These are phyloP conservation scores for Talaromyces wortmannii DNA, from an alignment of 495 filamentous ascomycete species.

Conservation along the genomic window DNA sequence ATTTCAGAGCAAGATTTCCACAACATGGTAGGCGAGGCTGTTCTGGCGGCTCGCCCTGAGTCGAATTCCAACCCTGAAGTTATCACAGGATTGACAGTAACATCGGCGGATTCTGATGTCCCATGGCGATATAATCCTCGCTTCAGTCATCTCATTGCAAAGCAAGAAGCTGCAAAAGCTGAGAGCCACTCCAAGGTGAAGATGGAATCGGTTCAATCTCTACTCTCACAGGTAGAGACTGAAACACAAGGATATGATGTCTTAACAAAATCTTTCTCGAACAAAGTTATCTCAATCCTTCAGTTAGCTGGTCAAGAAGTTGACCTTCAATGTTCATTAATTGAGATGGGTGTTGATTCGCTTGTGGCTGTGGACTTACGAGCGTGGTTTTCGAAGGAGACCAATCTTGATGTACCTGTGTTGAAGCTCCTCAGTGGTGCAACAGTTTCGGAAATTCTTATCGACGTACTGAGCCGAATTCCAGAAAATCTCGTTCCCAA, in stretches of 20 bases:
- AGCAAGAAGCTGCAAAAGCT: too few species aligned
- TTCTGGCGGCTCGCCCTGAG: too few species aligned
- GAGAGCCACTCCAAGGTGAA: too few species aligned
- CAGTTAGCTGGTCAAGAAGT: background rate
- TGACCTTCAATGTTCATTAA: slow-evolving; percentile 1
- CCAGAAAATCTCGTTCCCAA: background rate
- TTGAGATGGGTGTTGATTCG: slow-evolving; percentile 36
- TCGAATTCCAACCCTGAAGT: too few species aligned
- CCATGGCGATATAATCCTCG: too few species aligned
- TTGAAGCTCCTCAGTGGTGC: slow-evolving; percentile 25
- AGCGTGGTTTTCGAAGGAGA: slow-evolving; percentile 34
- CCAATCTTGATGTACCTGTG: slow-evolving; percentile 14
- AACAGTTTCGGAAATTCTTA: slow-evolving; percentile 3
- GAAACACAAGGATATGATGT: background rate
- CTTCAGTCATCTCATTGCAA: too few species aligned
- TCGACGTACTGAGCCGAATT: background rate
- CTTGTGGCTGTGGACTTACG: slow-evolving; percentile 42
- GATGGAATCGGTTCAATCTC: too few species aligned
- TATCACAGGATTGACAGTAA: too few species aligned
- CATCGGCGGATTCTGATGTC: too few species aligned
- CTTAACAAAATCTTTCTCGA: background rate
- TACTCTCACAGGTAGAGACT: background rate
- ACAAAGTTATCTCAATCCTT: background rate
- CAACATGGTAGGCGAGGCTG: too few species aligned
- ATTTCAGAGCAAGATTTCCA: too few species aligned